Base-by-base conservation (phyloP, 2,329 filamentous ascomycete genomes). In the Trichophyton equinum region DNA sequence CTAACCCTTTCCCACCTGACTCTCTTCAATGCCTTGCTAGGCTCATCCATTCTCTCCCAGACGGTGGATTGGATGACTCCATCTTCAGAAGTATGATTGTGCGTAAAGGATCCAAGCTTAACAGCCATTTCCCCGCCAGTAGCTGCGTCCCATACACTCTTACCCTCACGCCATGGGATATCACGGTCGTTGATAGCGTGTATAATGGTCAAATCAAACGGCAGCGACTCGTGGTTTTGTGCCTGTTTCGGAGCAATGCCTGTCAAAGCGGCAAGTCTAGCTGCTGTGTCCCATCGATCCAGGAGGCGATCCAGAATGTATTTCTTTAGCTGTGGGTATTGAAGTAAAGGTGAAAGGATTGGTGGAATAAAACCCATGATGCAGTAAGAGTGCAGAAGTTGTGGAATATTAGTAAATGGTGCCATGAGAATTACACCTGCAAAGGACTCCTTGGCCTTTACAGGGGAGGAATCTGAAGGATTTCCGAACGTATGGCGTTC, bases 151-250 rank as follows among this genome's bases (percentile, higher is more conserved):
- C 75, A 78, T 20, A 74, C 72, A 7, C 67, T 68, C 30, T 69
- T 69, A 3, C 75, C 76, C 64, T 78, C 74, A 20, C 69, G 80
- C 75, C 84, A 92, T 0, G 88, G 85, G 62, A 97, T 96, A 67
- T 96, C 89, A 62, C 77, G 76, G 70, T 97, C 92, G 68, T 96
- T 83, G 60, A 81, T 80, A 15, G 91, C 88, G 68, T 96, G 92
- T 2, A 97, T 75, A 47, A 96, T 76, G 49, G 82, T 85, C 20
- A 96, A 75, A 22, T 85, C 80, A 8, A 94, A 64, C 64, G 68
- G 68, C 76, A 77, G 63, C 65, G 78, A 80, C 49, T 80, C 85
- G 65, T 13, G 82, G 80, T 65, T 84, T 66, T 65, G 1, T 68
- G 33, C 59, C 2, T 47, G 18, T 4, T 25, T 47, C 25, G 44